Percentiles rank a stretch among this genome's conserved stretches.
Conservation (phyloP, 1,284 basidiomycete genomes). For the Coniferiporia weirii region DNA sequence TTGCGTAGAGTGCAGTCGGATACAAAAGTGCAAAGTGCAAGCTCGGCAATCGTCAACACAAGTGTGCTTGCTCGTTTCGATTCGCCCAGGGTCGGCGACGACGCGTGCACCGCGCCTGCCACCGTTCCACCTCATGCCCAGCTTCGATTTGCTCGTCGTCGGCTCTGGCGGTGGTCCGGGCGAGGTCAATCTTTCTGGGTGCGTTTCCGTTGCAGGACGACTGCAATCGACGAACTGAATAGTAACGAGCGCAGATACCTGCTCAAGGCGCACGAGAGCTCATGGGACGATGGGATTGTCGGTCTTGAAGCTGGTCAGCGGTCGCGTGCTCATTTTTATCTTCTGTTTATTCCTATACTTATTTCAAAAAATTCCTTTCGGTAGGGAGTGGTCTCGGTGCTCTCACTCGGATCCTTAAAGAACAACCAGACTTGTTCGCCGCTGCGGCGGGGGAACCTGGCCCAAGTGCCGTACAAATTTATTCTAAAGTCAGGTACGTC, state of each 20-base stretch:
- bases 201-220: conserved; percentile 25
- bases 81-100: background rate
- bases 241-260: conserved; percentile 49
- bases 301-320: conserved; percentile 68
- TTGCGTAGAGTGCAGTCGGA: too few relatives aligned
- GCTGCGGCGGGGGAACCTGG: conserved; percentile 21
- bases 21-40: background rate
- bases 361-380: background rate
- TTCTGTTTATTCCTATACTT: background rate
- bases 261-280: conserved; percentile 49
- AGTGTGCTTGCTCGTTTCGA: too few relatives aligned
- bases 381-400: conserved; percentile 70
- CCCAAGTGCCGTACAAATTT: conserved; percentile 42
- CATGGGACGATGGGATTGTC: conserved; percentile 66
- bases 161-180: conserved; percentile 73
- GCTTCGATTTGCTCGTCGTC: conserved; percentile 68
- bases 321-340: background rate
- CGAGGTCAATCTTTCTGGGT: conserved; percentile 74
- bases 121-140: conserved; percentile 28
- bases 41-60: background rate
- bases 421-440: conserved; percentile 49
- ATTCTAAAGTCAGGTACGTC: conserved; percentile 52
- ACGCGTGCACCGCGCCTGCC: background rate
- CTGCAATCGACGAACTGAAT: conserved; percentile 5
- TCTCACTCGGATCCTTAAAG: conserved; percentile 46